Evolutionary conservation across 1,139 yeast species (phyloP), one percentile per base, ranked within the genome.

Genomic region (Groenewaldozyma auringiensis): DNA sequence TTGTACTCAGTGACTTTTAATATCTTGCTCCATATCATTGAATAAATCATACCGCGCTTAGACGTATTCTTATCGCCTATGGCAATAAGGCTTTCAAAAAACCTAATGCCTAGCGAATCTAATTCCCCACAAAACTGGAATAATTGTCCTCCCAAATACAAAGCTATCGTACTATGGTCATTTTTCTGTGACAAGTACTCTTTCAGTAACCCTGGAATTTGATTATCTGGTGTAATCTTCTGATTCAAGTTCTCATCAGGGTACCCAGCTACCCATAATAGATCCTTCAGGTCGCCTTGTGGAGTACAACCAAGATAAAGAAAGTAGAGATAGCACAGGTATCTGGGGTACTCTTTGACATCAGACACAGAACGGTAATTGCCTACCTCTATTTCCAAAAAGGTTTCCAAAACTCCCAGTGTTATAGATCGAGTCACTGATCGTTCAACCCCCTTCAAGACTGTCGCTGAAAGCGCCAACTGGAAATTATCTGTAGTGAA

Each of bases 391-490:
- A 73, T 63, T 41, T 68, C 69, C 57, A 82, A 73, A 22, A 80
- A 64, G 1, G 67, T 60, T 50, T 71, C 75, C 56, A 85, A 60
- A 21, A 79, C 71, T 1, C 67, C 66, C 41, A 81, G 60, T 0
- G 92, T 76, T 2, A 71, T 66, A n/a, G 74, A 75, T 48, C 78
- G 75, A 21, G 83, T 72, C 46, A 76, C 78, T 2, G 89, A 78
- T 11, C 78, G 66, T 42, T 78, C 76, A 47, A 85, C 65, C 0
- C 95, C 95, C 56, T 76, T 79, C 2, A 78, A 67, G 27, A 80
- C 65, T 13, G 76, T 61, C 42, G 72, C 70, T 41, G 79, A 66
- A 20, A 85, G 60, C 21, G 79, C 71, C 32, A 73, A 70, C 46
- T 83, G 81, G 55, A 83, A 74, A 56, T 76, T 79, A 2, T 68